Evolutionary conservation across 306 rosid genomes (phyloP).

Genomic region (Glycine tomentella): DNA sequence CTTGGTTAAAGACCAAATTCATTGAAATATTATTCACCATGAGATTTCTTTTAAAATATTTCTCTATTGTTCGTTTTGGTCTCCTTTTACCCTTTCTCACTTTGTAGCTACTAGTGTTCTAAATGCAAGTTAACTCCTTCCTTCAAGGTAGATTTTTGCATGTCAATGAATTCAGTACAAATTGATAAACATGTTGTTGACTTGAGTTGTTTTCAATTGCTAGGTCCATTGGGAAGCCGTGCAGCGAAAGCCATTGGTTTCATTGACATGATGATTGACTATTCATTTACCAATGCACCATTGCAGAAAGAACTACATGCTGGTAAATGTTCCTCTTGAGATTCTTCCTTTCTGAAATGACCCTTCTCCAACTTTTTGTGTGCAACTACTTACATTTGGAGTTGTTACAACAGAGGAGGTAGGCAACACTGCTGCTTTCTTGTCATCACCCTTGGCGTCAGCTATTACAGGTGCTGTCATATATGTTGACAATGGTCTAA

Average conservation of each 20-base stretch:
- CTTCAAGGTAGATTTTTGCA: neutral
- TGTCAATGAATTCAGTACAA: neutral
- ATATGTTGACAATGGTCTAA: slow-evolving; percentile 89
- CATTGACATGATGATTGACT: slow-evolving; percentile 95
- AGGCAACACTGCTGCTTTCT: slow-evolving; percentile 86
- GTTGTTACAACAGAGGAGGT: slow-evolving; percentile 75
- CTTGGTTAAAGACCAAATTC: no score
- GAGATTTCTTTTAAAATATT: no score
- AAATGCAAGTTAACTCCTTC: neutral
- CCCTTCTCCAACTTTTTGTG: neutral
- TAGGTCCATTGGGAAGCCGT: slow-evolving; percentile 96
- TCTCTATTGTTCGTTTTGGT: no score
- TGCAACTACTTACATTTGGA: slow-evolving; percentile 3
- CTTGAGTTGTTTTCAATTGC: neutral
- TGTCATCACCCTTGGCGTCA: slow-evolving; percentile 85
- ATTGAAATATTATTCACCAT: no score
- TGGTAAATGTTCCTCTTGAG: slow-evolving; percentile 53
- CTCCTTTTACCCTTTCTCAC: no score
- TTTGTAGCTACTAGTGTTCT: neutral
- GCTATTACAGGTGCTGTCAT: slow-evolving; percentile 83
- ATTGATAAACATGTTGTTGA: slow-evolving; percentile 12
- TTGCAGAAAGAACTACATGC: slow-evolving; percentile 86
- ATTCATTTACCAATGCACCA: slow-evolving; percentile 85
- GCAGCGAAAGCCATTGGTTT: slow-evolving; percentile 97
- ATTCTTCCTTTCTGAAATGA: slow-evolving; percentile 24